Evolutionary conservation across 163 green algal genomes (phyloP), one percentile per base, ranked within the genome.

Genomic region (Prototheca wickerhamii): DNA sequence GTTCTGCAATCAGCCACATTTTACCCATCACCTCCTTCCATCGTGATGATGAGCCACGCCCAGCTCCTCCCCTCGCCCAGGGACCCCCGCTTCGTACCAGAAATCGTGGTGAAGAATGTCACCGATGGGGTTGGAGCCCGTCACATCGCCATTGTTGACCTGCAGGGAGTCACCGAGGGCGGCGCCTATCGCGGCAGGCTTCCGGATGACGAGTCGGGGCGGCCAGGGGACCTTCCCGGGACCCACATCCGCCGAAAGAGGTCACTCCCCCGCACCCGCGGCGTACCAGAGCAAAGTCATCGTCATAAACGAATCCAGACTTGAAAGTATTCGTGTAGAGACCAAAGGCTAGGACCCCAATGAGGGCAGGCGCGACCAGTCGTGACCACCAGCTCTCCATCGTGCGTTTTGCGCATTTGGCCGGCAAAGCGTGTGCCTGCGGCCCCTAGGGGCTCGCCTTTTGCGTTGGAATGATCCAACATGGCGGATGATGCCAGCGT

Each of bases 241-340:
- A n/a, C n/a, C n/a, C 40, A 23, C 10, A 49, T 15, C 40, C 40
- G 40, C 12, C 40, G 12, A 49, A 49, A 49, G 40, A 49, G 40
- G 15, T 18, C n/a, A 5, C 46, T 18, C 46, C 10, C 32, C 2
- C 1, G 8, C 26, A 58, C 77, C n/a, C n/a, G n/a, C n/a, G n/a
- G n/a, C n/a, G 23, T 40, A 89, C 80, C 73, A 89, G 72, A 18
- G 84, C 82, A 64, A 89, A 87, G 57, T 69, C 75, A 55, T 91
- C 84, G 30, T 91, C 84, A 44, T 86, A 91, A 0, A 72, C 72
- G 33, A 91, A 89, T 20, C 79, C 77, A 1, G 68, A 75, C 0
- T 55, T 51, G 4, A 87, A 44, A 2, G 82, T 85, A 75, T 86
- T 88, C 28, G 70, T 10, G 53, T 88, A 90, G 17, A 80, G 12